Percentiles rank a stretch among this genome's conserved stretches.
These are phyloP conservation scores for Zymoseptoria brevis DNA, from an alignment of 2,329 filamentous ascomycete species.

Conservation along the genomic window DNA sequence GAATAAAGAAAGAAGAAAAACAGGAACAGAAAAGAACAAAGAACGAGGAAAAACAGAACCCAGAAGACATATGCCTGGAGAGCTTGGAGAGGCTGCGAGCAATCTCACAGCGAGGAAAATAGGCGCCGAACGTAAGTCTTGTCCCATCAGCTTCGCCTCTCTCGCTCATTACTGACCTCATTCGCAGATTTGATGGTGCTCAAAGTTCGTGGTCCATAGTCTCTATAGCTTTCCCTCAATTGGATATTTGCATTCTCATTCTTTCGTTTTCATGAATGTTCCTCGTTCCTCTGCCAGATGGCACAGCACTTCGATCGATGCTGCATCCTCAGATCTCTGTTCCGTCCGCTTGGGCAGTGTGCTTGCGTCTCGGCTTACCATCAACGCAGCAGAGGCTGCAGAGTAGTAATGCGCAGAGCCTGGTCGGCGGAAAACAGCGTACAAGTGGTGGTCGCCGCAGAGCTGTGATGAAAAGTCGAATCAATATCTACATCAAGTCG, in stretches of 20 bases:
- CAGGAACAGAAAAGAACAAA: background rate
- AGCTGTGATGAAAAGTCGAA: background rate
- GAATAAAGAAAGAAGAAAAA: background rate
- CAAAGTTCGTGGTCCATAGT: background rate
- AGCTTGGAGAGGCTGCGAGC: background rate
- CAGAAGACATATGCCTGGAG: background rate
- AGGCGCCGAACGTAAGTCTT: background rate
- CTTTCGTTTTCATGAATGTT: background rate
- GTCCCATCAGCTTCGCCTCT: background rate
- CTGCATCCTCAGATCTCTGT: too few species aligned
- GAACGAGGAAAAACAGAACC: background rate
- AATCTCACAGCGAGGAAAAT: background rate
- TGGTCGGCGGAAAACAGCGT: too few species aligned
- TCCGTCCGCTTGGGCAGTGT: too few species aligned
- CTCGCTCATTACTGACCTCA: background rate
- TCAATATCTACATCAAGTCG: background rate
- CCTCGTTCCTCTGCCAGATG: too few species aligned
- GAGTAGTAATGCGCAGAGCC: too few species aligned
- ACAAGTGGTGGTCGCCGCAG: background rate
- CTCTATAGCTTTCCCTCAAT: background rate
- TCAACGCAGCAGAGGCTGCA: too few species aligned
- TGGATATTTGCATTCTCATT: background rate
- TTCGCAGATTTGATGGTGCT: background rate
- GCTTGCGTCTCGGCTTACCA: too few species aligned
- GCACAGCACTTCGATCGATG: too few species aligned